Evolutionary conservation across 2,329 filamentous ascomycete species (phyloP).

Genomic region (Curvularia lunata): DNA sequence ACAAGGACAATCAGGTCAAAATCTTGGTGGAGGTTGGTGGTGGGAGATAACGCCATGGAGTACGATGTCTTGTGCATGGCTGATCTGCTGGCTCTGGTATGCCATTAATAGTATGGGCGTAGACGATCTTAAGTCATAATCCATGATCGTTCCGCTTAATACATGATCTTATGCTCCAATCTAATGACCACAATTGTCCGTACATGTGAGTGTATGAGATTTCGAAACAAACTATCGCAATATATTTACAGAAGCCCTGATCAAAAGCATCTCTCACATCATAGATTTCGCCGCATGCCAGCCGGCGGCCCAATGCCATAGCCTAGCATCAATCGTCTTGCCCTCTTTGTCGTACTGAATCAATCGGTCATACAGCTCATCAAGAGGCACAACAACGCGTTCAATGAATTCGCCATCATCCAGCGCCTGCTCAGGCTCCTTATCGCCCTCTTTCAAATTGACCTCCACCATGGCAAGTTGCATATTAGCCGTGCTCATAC

Average conservation of each 20-base stretch:
- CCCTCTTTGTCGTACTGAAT: slow-evolving; percentile 55
- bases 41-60: slow-evolving; percentile 10
- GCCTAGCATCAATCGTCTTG: slow-evolving; percentile 63
- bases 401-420: slow-evolving; percentile 69
- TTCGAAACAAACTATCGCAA: no score
- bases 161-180: not conserved
- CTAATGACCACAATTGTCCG: not conserved
- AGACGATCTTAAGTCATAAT: not conserved
- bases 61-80: not conserved
- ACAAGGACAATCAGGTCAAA: slow-evolving; percentile 59
- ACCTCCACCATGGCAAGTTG: slow-evolving; percentile 67
- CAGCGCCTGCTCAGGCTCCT: slow-evolving; percentile 62
- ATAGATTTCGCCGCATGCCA: slow-evolving; percentile 57
- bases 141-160: not conserved
- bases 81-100: not conserved
- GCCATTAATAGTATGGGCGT: not conserved
- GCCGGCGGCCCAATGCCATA: slow-evolving; percentile 67
- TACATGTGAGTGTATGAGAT: not conserved
- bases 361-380: slow-evolving; percentile 62
- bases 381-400: slow-evolving; percentile 63
- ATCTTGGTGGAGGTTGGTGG: slow-evolving; percentile 53
- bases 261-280: slow-evolving; percentile 12
- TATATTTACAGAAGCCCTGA: not conserved
- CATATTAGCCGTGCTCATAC: slow-evolving; percentile 67
- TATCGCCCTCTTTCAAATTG: slow-evolving; percentile 57